These are phyloP conservation scores for Monosporascus sp. DNA, from an alignment of 2,329 filamentous ascomycete species.

Conservation along the genomic window DNA sequence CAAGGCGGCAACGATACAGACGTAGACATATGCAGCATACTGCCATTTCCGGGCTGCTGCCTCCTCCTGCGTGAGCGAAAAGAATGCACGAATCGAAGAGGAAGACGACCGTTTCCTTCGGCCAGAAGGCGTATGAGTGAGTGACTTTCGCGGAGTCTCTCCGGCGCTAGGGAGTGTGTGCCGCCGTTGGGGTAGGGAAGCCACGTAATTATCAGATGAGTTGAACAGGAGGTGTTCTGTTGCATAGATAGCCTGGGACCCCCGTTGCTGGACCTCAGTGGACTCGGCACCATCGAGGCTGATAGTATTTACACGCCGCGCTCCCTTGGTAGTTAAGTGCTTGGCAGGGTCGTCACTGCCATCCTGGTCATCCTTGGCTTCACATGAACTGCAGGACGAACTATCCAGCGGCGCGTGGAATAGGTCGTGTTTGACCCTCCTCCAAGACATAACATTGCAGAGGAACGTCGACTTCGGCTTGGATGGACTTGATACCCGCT, in stretches of 20 bases:
- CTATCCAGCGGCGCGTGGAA: conserved; percentile 26
- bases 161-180: conserved; percentile 49
- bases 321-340: conserved; percentile 4
- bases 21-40: conserved; percentile 77
- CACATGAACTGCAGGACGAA: conserved; percentile 28
- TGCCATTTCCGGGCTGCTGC: conserved; percentile 73
- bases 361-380: conserved; percentile 24
- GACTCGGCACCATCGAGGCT: conserved; percentile 10
- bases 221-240: conserved; percentile 5
- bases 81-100: conserved; percentile 63
- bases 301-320: conserved; percentile 13
- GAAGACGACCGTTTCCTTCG: conserved; percentile 62
- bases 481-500: conserved; percentile 41
- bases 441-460: conserved; percentile 39
- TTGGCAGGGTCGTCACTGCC: conserved; percentile 17
- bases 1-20: conserved; percentile 59
- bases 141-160: conserved; percentile 30
- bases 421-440: conserved; percentile 38
- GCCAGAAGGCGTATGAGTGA: conserved; percentile 55
- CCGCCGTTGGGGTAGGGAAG: conserved; percentile 26
- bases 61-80: conserved; percentile 74
- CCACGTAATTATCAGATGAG: conserved; percentile 6
- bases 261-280: conserved; percentile 3
- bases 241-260: background rate
- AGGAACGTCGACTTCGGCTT: conserved; percentile 31